These are phyloP conservation scores for Schwanniomyces occidentalis DNA, from an alignment of 805 yeast species.

Conservation along the genomic window DNA sequence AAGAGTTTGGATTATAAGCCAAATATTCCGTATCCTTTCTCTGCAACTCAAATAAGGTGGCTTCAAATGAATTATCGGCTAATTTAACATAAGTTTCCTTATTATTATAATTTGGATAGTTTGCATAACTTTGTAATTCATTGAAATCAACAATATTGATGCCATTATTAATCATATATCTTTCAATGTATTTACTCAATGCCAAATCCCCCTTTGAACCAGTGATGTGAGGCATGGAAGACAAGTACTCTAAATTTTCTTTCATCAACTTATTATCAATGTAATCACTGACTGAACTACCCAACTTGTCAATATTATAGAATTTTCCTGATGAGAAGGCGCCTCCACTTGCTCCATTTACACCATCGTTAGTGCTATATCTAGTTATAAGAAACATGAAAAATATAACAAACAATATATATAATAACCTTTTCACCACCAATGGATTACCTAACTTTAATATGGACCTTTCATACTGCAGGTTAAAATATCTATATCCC, in stretches of 20 bases:
- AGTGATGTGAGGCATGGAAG: slow-evolving; percentile 81
- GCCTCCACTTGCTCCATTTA: slow-evolving; percentile 41
- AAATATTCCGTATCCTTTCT: slow-evolving; percentile 33
- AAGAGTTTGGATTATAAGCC: slow-evolving; percentile 71
- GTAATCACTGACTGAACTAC: slow-evolving; percentile 46
- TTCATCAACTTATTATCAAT: slow-evolving; percentile 60
- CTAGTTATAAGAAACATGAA: slow-evolving; percentile 58
- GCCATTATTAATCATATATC: slow-evolving; percentile 59
- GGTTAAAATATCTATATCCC: slow-evolving; percentile 39
- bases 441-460: slow-evolving; percentile 81
- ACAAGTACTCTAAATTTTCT: slow-evolving; percentile 66
- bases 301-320: slow-evolving; percentile 56
- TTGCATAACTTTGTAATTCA: slow-evolving; percentile 55
- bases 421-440: slow-evolving; percentile 73
- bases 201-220: slow-evolving; percentile 87
- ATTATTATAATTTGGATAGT: slow-evolving; percentile 53
- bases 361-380: slow-evolving; percentile 49
- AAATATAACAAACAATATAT: slow-evolving; percentile 63
- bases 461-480: slow-evolving; percentile 56
- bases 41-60: slow-evolving; percentile 37
- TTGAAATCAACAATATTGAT: slow-evolving; percentile 50
- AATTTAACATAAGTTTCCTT: slow-evolving; percentile 28
- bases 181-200: slow-evolving; percentile 63
- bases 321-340: slow-evolving; percentile 55
- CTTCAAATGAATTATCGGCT: slow-evolving; percentile 36